phyloP scores from a whole-genome alignment of 495 filamentous ascomycete genomes.

The Daldinia grandis region DNA sequence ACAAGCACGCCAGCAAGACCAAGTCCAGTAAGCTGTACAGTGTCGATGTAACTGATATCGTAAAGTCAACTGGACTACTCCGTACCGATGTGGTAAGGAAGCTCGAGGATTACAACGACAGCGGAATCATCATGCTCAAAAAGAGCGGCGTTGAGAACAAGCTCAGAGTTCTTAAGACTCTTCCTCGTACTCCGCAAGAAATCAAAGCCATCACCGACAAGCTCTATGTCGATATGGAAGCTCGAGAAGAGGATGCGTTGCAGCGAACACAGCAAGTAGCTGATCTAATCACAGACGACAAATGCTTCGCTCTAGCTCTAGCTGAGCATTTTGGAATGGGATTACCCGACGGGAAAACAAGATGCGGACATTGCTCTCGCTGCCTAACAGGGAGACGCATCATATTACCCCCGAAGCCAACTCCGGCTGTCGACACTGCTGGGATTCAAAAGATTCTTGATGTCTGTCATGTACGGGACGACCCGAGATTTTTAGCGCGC shows the following conservation, averaged over 20 bases:
- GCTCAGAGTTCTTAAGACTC: constrained; percentile 55
- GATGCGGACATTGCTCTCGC: constrained; percentile 63
- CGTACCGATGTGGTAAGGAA: constrained; percentile 58
- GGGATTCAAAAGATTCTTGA: constrained; percentile 52
- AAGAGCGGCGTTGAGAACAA: constrained; percentile 58
- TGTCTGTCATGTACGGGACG: constrained; percentile 56
- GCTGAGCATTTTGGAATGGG: constrained; percentile 65
- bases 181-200: constrained; percentile 52
- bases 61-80: constrained; percentile 20
- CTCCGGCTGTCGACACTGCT: constrained; percentile 43
- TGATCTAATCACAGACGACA: constrained; percentile 55
- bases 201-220: constrained; percentile 50
- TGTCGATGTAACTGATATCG: constrained; percentile 57
- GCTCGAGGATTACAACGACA: constrained; percentile 58
- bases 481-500: constrained; percentile 62
- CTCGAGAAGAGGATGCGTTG: constrained; percentile 59
- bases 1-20: constrained; percentile 39
- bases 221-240: constrained; percentile 59
- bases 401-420: constrained; percentile 35
- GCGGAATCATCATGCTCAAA: constrained; percentile 55
- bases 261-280: constrained; percentile 57
- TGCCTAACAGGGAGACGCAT: constrained; percentile 57
- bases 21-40: constrained; percentile 41
- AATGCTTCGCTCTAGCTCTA: constrained; percentile 58
- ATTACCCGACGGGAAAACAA: constrained; percentile 47